phyloP scores from a whole-genome alignment of 2,329 filamentous ascomycete species.

The Aspergillus pseudonomiae region DNA sequence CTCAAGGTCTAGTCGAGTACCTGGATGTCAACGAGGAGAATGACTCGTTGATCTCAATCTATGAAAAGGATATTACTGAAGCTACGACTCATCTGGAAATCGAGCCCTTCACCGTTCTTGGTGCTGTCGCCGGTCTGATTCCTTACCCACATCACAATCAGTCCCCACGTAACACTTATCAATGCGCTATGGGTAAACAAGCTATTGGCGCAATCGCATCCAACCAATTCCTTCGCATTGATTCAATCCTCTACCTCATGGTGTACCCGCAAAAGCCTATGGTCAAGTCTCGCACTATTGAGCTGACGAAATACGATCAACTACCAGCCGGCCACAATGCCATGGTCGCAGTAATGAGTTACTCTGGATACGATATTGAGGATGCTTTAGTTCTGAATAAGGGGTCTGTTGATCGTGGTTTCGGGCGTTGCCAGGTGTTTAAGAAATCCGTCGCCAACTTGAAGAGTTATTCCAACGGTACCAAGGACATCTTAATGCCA shows the following conservation, averaged over 20 bases:
- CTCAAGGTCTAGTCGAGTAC: slow-evolving; percentile 89
- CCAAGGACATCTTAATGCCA: slow-evolving; percentile 62
- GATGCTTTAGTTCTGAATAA: slow-evolving; percentile 97
- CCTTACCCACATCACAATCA: slow-evolving; percentile 99
- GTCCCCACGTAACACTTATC: slow-evolving; percentile 96
- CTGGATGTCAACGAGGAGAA: slow-evolving; percentile 98
- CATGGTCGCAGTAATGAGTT: slow-evolving; percentile 98
- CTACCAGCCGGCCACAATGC: slow-evolving; percentile 96
- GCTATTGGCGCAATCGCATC: slow-evolving; percentile 97
- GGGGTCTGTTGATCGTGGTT: slow-evolving; percentile 90
- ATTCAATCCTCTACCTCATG: slow-evolving; percentile 92
- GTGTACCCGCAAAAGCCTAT: slow-evolving; percentile 97
- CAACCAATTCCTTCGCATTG: slow-evolving; percentile 96
- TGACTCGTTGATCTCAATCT: slow-evolving; percentile 88
- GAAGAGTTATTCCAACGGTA: slow-evolving; percentile 84
- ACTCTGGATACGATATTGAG: slow-evolving; percentile 98
- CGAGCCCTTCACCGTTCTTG: slow-evolving; percentile 94
- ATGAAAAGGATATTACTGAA: slow-evolving; percentile 79
- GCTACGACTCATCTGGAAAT: slow-evolving; percentile 95
- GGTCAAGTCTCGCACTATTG: slow-evolving; percentile 96
- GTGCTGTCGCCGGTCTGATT: slow-evolving; percentile 92
- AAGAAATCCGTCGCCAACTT: slow-evolving; percentile 87
- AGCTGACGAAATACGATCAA: slow-evolving; percentile 95
- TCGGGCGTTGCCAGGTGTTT: slow-evolving; percentile 97
- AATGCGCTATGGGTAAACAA: slow-evolving; percentile 99